A percentile compares a stretch with the other conserved stretches of the same genome.
Evolutionary conservation across 129 eudicot genomes (phyloP).

Genomic region (Artemisia annua): DNA sequence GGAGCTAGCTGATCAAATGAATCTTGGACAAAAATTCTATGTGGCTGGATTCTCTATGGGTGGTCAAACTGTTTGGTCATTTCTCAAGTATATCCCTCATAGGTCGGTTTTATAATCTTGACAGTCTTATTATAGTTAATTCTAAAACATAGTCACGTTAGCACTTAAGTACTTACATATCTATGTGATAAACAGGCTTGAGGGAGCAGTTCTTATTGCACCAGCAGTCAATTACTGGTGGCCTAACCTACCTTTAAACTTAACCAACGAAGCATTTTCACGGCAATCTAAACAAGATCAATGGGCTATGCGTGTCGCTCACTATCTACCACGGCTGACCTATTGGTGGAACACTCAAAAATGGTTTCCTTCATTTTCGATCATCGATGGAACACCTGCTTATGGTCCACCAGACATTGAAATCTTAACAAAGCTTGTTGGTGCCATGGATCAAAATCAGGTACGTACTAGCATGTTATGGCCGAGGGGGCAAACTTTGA

Average conservation of each 20-base stretch:
- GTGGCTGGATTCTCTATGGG: slow-evolving; percentile 72
- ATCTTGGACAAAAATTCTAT: slow-evolving; percentile 64
- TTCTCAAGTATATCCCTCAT: slow-evolving; percentile 46
- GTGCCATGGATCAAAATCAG: slow-evolving; percentile 12
- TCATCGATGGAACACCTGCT: slow-evolving; percentile 29
- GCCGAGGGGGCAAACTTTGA: no score
- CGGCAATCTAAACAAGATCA: slow-evolving; percentile 55
- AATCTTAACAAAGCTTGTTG: slow-evolving; percentile 22
- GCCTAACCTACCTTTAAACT: slow-evolving; percentile 59
- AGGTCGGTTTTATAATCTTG: no score
- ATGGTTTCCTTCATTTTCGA: slow-evolving; percentile 47
- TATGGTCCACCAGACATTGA: slow-evolving; percentile 42
- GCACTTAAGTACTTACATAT: no score
- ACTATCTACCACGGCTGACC: slow-evolving; percentile 65
- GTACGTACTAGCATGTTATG: neutral
- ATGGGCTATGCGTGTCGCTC: slow-evolving; percentile 72
- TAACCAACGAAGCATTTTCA: slow-evolving; percentile 45
- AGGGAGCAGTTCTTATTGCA: slow-evolving; percentile 65
- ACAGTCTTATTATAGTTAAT: no score
- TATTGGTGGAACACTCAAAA: slow-evolving; percentile 83
- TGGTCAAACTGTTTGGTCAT: slow-evolving; percentile 55
- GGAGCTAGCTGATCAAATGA: slow-evolving; percentile 74
- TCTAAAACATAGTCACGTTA: no score
- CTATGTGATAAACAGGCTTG: slow-evolving; percentile 39
- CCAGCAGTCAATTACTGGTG: slow-evolving; percentile 82